These are phyloP conservation scores for Annulohypoxylon truncatum DNA, from an alignment of 2,329 filamentous ascomycete species.

Conservation along the genomic window DNA sequence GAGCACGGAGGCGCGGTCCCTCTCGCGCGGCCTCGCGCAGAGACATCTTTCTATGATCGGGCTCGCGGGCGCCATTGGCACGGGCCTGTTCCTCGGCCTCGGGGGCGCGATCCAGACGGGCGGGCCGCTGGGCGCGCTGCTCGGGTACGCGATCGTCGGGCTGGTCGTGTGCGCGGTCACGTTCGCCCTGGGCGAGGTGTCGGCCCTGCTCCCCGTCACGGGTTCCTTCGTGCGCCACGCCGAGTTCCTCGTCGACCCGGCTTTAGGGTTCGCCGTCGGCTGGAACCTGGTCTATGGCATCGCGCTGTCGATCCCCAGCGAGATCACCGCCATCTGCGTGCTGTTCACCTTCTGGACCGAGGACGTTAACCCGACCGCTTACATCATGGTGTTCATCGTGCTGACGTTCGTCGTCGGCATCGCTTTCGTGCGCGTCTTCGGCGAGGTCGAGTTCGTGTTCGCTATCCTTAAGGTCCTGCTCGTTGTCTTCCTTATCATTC, in stretches of 20 bases:
- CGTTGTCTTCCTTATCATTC: constrained; percentile 70
- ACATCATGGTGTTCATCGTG: constrained; percentile 64
- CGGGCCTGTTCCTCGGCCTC: constrained; percentile 70
- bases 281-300: constrained; percentile 69
- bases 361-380: constrained; percentile 63
- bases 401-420: constrained; percentile 68
- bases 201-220: constrained; percentile 70
- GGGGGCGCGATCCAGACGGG: constrained; percentile 64
- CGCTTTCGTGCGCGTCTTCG: constrained; percentile 68
- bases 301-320: constrained; percentile 65
- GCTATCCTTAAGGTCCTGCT: constrained; percentile 68
- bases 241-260: constrained; percentile 70
- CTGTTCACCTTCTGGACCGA: constrained; percentile 72
- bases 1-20: constrained; percentile 60
- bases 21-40: constrained; percentile 62
- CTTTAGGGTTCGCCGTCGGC: constrained; percentile 66
- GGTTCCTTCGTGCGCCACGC: constrained; percentile 71
- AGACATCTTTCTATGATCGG: constrained; percentile 72
- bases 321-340: constrained; percentile 72
- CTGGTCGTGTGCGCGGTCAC: constrained; percentile 67
- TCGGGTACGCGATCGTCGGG: constrained; percentile 67
- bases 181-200: constrained; percentile 70
- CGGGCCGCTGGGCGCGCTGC: constrained; percentile 60
- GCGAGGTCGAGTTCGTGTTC: constrained; percentile 67
- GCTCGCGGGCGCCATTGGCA: constrained; percentile 71